phyloP scores from a whole-genome alignment of 768 basidiomycete genomes.

The Serendipita sp. region DNA sequence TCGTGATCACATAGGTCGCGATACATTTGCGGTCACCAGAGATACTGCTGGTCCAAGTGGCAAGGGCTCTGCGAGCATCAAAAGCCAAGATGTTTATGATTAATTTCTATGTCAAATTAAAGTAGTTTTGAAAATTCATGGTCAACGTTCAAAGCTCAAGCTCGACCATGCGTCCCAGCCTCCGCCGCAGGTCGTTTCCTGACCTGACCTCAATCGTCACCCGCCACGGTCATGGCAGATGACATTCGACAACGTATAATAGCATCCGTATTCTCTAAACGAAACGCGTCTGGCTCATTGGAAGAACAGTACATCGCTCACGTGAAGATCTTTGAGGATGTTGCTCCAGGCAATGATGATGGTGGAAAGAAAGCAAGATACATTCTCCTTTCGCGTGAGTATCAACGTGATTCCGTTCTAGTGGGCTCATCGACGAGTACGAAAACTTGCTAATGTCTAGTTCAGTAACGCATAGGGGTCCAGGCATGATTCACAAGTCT shows the following conservation, averaged over 20 bases:
- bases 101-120: too few relatives aligned
- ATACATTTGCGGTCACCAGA: too few relatives aligned
- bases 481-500: conserved; percentile 82
- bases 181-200: neutral
- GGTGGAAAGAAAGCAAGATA: conserved; percentile 74
- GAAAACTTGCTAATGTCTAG: neutral
- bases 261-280: conserved; percentile 64
- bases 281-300: conserved; percentile 43
- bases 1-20: too few relatives aligned
- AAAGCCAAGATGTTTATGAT: too few relatives aligned
- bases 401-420: conserved; percentile 8
- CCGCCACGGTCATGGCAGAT: conserved; percentile 11
- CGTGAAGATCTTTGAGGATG: conserved; percentile 89
- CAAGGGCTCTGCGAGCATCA: too few relatives aligned
- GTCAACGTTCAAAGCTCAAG: too few relatives aligned
- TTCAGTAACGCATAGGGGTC: conserved; percentile 43
- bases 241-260: conserved; percentile 37
- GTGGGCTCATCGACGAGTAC: neutral
- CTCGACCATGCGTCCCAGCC: too few relatives aligned
- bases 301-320: conserved; percentile 78
- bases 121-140: too few relatives aligned
- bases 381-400: conserved; percentile 80
- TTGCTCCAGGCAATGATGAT: conserved; percentile 36
- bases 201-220: conserved; percentile 5
- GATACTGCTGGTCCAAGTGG: too few relatives aligned